Percentiles rank a stretch among this genome's conserved stretches.
Evolutionary conservation across 768 basidiomycete genomes (phyloP).

Genomic region (Phaffia tasmanica): DNA sequence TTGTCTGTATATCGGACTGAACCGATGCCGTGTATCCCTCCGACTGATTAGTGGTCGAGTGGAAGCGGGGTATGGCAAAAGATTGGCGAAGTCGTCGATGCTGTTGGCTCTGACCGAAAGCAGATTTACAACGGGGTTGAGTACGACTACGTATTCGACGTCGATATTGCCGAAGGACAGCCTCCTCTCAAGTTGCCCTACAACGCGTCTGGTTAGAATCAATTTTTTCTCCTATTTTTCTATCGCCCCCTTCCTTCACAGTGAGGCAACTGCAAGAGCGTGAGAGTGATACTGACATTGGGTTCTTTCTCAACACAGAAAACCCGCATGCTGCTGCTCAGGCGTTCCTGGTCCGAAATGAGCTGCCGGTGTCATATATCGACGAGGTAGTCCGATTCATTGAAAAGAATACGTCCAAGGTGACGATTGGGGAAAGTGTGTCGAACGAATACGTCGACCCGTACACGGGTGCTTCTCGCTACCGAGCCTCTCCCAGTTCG

Average conservation of each 20-base stretch:
- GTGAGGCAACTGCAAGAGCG: not conserved
- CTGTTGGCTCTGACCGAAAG: conserved; percentile 76
- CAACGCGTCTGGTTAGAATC: conserved; percentile 61
- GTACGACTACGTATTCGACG: conserved; percentile 99
- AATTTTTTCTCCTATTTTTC: not conserved
- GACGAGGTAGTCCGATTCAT: conserved; percentile 90
- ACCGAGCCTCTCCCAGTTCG: conserved; percentile 44
- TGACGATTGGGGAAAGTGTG: conserved; percentile 48
- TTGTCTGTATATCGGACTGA: not conserved
- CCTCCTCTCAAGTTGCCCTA: conserved; percentile 91
- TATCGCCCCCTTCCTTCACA: not conserved
- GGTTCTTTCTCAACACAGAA: conserved; percentile 45
- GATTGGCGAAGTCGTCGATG: conserved; percentile 91
- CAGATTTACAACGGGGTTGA: conserved; percentile 87
- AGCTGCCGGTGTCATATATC: conserved; percentile 67
- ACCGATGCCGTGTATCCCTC: conserved; percentile 6
- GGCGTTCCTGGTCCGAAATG: conserved; percentile 69
- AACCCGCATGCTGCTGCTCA: conserved; percentile 85
- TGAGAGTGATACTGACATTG: not conserved
- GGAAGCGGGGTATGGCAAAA: conserved; percentile 67
- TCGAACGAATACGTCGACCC: conserved; percentile 63
- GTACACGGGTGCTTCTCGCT: conserved; percentile 74
- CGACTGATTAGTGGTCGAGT: conserved; percentile 62
- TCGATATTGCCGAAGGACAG: conserved; percentile 84
- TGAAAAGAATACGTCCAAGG: conserved; percentile 74